Percentiles rank a stretch among this genome's conserved stretches.
Evolutionary conservation across 768 basidiomycete genomes (phyloP).

Genomic region (Gelatoporia subvermispora): DNA sequence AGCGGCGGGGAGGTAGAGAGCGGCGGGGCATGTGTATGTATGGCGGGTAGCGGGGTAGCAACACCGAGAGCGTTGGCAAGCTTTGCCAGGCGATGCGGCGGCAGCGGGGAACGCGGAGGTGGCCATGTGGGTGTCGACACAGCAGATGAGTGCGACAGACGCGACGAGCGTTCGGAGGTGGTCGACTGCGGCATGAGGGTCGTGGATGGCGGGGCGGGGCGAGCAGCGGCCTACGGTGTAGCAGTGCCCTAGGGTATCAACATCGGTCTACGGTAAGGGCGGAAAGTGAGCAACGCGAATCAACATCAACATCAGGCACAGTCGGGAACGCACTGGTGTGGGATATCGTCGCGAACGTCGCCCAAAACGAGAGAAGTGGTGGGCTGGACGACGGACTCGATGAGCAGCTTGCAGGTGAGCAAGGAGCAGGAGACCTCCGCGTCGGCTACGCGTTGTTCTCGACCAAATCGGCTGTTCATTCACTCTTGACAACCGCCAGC

Average conservation of each 20-base stretch:
- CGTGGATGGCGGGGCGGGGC: conserved; percentile 6
- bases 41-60: conserved; percentile 62
- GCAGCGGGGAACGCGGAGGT: conserved; percentile 64
- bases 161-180: conserved; percentile 12
- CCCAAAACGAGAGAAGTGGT: no score
- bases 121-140: conserved; percentile 39
- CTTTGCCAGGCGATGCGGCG: conserved; percentile 75
- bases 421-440: no score
- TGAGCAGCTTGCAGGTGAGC: no score
- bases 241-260: neutral
- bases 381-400: no score
- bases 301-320: no score
- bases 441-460: no score
- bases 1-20: conserved; percentile 13
- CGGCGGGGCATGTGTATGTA: conserved; percentile 16
- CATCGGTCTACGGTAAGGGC: neutral
- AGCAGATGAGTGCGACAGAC: conserved; percentile 11
- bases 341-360: no score
- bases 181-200: conserved; percentile 21
- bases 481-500: no score
- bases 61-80: conserved; percentile 85
- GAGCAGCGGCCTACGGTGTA: conserved; percentile 5
- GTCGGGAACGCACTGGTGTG: no score
- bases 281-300: no score
- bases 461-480: no score